Evolutionary conservation across 1,284 basidiomycete genomes (phyloP), one percentile per base, ranked within the genome.

Genomic region (Fomitopsis betulina): DNA sequence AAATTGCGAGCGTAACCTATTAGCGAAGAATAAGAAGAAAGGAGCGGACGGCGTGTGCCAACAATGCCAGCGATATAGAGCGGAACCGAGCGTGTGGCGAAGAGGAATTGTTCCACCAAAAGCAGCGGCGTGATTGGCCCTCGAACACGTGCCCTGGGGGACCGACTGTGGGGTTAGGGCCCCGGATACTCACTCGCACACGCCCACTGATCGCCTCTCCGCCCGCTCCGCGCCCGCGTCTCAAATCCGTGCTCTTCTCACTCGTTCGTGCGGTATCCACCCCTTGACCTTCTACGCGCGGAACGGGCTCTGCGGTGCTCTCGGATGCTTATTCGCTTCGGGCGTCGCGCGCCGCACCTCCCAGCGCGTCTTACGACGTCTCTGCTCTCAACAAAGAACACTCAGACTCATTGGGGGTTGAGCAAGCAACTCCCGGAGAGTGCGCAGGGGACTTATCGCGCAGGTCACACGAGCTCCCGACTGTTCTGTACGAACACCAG

Each of bases 91-190:
- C 35, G 35, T 10, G 35, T 10, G 13, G 35, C 9, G 35, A 37
- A 37, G 35, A 37, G 35, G 35, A 37, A 6, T 37, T 15, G 25
- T 13, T 21, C 5, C 42, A 45, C 23, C 42, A 13, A 47, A 47
- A 5, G 0, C 15, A 25, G 12, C 25, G 45, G 25, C 15, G 45
- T 27, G 33, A 51, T 51, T 51, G 49, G 49, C 33, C 32, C 32
- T 15, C 32, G 33, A 15, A 2, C 33, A 40, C 30, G 38, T 47
- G 33, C 12, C 4, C 25, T 15, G 47, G 30, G 17, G 55, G 33
- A 57, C 56, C 32, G 56, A 57, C 42, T 19, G 19, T 57, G 51
- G 50, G 56, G 56, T 57, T 57, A 57, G 56, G 56, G 33, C 27
- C 9, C 15, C 45, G 8, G 21, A 27, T 25, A 47, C 23, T 27